Percentiles rank a stretch among this genome's conserved stretches.
phyloP scores from a whole-genome alignment of 73 alveolate species.

The Diophrys sp. region DNA sequence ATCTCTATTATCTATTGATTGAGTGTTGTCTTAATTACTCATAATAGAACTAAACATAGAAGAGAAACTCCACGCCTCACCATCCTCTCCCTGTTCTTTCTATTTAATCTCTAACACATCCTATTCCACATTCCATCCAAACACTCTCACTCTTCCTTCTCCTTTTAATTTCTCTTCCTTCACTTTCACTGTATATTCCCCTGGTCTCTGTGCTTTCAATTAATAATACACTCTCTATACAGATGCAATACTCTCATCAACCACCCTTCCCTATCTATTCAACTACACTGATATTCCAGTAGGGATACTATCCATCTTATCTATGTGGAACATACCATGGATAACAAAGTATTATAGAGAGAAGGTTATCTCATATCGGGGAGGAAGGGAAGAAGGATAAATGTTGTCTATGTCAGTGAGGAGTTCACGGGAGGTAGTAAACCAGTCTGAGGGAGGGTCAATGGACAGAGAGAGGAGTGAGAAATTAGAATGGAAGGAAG shows the following conservation, averaged over 20 bases:
- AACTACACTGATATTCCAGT: too few relatives aligned
- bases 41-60: too few relatives aligned
- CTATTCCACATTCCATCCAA: too few relatives aligned
- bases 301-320: too few relatives aligned
- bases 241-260: background rate
- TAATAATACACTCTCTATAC: background rate
- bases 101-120: too few relatives aligned
- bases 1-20: too few relatives aligned
- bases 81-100: too few relatives aligned
- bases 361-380: background rate
- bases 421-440: background rate
- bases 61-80: too few relatives aligned
- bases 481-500: background rate
- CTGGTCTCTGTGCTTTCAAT: background rate
- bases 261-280: too few relatives aligned
- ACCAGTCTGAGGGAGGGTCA: background rate
- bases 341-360: background rate
- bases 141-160: too few relatives aligned
- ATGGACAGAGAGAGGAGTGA: background rate
- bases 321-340: background rate
- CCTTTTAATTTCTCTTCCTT: too few relatives aligned
- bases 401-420: background rate
- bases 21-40: too few relatives aligned
- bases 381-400: background rate
- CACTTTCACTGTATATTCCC: background rate